Base-by-base conservation (phyloP, 768 basidiomycete genomes). In the Pluteus cervinus region DNA sequence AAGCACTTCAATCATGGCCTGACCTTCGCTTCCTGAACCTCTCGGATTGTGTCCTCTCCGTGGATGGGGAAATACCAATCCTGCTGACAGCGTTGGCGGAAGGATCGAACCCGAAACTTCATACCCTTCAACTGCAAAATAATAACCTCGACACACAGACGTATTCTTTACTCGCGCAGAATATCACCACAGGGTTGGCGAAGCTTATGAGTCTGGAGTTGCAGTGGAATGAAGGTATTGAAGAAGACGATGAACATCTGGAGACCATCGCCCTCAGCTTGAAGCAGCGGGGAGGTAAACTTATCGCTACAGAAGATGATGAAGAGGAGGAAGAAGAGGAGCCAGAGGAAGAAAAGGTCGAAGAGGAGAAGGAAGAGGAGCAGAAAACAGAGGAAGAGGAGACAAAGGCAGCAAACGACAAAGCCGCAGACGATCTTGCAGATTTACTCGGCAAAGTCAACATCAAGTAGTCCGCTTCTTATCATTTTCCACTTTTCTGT, bases 191-290 rank as follows among this genome's bases (percentile, higher is more conserved):
- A 28, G 75, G 79, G 28, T 56, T 92, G 31, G 58, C 65, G 17
- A 60, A 60, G 25, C 58, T 99, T 29, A 79, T 63, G 61, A 65
- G 58, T 37, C 59, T 98, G 36, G 94, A 97, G 56, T 52, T 97
- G 42, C 92, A 94, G 53, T 90, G 87, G 64, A 97, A 93, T 49
- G 92, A 93, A 9, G 70, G 77, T 41, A 85, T 89, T 30, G n/a
- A n/a, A n/a, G 88, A 86, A 37, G 80, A 83, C 20, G 79, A 79
- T 33, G 82, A 79, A 44, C 61, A 71, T 46, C 48, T 86, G 12
- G 69, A 73, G 40, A 63, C 70, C 33, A 58, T 89, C 36, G 59
- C 57, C 9, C 55, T 69, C 31, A 66, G 71, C 37, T 58, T 88
- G 52, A 78, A 73, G 54, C 68, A 68, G 40, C 73, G 83, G 20